Percentiles rank a stretch among this genome's conserved stretches.
Conservation (phyloP, 371 early-diverging fungal genomes). For the Rhizopus sp. region DNA sequence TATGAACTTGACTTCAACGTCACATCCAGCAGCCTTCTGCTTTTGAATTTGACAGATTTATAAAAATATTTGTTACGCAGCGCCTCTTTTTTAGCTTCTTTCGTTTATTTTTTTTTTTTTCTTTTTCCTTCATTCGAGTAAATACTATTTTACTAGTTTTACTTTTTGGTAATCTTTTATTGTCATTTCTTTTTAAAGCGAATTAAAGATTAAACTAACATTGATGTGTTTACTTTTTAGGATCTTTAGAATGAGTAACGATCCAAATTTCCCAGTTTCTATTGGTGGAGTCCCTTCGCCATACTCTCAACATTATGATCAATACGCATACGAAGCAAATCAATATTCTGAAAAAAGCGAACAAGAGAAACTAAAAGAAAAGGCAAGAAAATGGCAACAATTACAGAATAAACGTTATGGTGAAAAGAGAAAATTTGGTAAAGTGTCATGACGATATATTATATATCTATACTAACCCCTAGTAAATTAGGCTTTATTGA, state of each 20-base stretch:
- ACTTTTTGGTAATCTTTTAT: constrained; percentile 3
- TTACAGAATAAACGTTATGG: constrained; percentile 90
- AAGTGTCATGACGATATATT: constrained; percentile 19
- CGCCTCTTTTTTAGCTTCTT: not conserved
- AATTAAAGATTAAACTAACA: not conserved
- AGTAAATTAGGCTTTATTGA: constrained; percentile 56
- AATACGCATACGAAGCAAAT: constrained; percentile 41
- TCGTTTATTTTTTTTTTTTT: too few relatives aligned
- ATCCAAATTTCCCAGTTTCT: constrained; percentile 31
- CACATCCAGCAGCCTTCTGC: not conserved
- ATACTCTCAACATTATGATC: constrained; percentile 39
- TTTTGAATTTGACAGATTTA: not conserved
- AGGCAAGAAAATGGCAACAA: constrained; percentile 89
- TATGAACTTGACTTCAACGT: too few relatives aligned
- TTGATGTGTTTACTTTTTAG: not conserved
- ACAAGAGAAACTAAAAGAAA: constrained; percentile 70
- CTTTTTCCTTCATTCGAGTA: not conserved
- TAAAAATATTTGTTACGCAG: constrained; percentile 7
- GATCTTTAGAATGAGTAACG: constrained; percentile 10
- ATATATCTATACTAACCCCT: not conserved
- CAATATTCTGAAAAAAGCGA: constrained; percentile 38
- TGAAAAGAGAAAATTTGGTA: constrained; percentile 92
- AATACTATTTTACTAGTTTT: not conserved
- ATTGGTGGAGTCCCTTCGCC: constrained; percentile 35
- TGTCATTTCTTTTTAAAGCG: not conserved